phyloP scores from a whole-genome alignment of 345 rosid species.

The Bretschneidera sinensis region DNA sequence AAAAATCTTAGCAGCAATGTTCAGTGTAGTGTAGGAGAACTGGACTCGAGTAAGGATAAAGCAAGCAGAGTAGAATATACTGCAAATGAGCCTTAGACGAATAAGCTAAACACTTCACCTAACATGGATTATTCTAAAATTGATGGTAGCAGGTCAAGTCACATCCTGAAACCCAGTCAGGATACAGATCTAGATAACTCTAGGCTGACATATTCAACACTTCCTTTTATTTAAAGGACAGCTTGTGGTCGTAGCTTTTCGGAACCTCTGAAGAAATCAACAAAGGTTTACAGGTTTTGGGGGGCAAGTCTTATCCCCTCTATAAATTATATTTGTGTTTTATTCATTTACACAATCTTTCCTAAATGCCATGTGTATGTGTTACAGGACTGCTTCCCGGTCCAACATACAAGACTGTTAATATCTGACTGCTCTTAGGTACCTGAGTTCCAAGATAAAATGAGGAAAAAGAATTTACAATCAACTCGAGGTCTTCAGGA shows the following conservation, averaged over 20 bases:
- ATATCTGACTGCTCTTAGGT: not conserved
- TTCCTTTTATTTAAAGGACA: conserved; percentile 23
- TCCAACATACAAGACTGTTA: not conserved
- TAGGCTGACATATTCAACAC: conserved; percentile 29
- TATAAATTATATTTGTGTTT: not conserved
- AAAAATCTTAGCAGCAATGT: conserved; percentile 9
- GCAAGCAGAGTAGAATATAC: conserved; percentile 8
- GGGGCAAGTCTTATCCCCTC: conserved; percentile 1
- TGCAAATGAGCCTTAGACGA: conserved; percentile 13
- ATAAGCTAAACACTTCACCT: conserved; percentile 14
- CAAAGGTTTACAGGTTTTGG: conserved; percentile 33
- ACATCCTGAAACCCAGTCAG: conserved; percentile 33
- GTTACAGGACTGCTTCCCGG: conserved; percentile 6
- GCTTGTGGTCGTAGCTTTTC: conserved; percentile 11
- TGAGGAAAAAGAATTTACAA: not conserved
- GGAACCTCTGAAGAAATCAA: conserved; percentile 31
- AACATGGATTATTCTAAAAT: conserved; percentile 16
- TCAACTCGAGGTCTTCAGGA: not conserved
- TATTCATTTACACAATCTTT: not conserved
- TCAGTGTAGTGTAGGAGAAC: conserved; percentile 3
- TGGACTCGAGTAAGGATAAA: conserved; percentile 17
- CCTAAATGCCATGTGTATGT: not conserved
- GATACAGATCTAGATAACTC: conserved; percentile 24
- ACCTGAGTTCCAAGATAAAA: not conserved
- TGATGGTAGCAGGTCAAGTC: conserved; percentile 24